These are phyloP conservation scores for Penicillium macrosclerotiorum DNA, from an alignment of 495 filamentous ascomycete species.

Conservation along the genomic window DNA sequence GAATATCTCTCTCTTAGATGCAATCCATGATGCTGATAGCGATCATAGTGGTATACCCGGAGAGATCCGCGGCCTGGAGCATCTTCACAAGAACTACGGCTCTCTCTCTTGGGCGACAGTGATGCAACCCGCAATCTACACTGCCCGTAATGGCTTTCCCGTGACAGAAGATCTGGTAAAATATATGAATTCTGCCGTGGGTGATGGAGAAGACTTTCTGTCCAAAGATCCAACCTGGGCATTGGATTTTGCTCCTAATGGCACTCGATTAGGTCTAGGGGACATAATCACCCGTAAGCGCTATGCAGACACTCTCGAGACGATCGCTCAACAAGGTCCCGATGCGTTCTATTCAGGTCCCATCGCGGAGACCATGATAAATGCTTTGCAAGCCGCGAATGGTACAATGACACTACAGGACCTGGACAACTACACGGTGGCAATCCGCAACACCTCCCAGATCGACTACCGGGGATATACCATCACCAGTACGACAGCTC, in stretches of 20 bases:
- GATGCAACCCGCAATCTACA: conserved; percentile 66
- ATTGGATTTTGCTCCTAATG: conserved; percentile 83
- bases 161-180: conserved; percentile 66
- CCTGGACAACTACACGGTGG: conserved; percentile 64
- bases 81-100: conserved; percentile 73
- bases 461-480: conserved; percentile 71
- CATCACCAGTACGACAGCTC: conserved; percentile 66
- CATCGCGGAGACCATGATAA: conserved; percentile 70
- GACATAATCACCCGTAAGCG: conserved; percentile 76
- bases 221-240: conserved; percentile 74
- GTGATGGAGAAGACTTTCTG: conserved; percentile 57
- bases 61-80: conserved; percentile 74
- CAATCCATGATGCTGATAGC: neutral
- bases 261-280: conserved; percentile 63
- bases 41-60: conserved; percentile 69
- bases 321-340: conserved; percentile 65
- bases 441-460: conserved; percentile 56
- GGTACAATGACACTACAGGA: conserved; percentile 85
- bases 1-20: neutral
- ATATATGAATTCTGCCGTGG: conserved; percentile 58
- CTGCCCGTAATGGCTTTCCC: conserved; percentile 73
- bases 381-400: conserved; percentile 57
- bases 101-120: conserved; percentile 67
- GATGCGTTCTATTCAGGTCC: conserved; percentile 76
- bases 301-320: conserved; percentile 74